Conservation (phyloP, 257 asterid species). For the Nicotiana knightiana region DNA sequence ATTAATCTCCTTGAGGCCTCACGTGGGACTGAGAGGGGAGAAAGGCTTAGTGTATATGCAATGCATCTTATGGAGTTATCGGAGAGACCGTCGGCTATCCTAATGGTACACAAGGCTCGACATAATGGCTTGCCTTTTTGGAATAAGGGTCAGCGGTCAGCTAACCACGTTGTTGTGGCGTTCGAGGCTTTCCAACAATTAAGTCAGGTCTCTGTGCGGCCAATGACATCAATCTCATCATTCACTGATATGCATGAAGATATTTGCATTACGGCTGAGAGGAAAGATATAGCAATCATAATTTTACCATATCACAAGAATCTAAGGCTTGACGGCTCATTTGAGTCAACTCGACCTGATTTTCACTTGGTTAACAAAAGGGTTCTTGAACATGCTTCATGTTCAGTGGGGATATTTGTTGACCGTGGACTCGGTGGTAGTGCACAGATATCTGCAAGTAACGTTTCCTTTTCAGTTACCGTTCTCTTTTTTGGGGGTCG, state of each 20-base stretch:
- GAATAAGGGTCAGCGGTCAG: constrained; percentile 25
- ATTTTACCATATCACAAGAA: constrained; percentile 48
- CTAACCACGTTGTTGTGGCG: constrained; percentile 43
- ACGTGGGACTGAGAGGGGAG: constrained; percentile 46
- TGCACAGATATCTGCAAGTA: constrained; percentile 47
- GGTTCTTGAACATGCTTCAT: constrained; percentile 45
- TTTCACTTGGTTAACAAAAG: constrained; percentile 30
- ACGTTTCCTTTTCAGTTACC: constrained; percentile 32
- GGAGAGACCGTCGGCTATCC: constrained; percentile 52
- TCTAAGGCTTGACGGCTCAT: constrained; percentile 36
- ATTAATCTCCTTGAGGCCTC: constrained; percentile 56
- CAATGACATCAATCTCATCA: constrained; percentile 47
- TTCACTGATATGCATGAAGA: constrained; percentile 51
- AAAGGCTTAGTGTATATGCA: constrained; percentile 41
- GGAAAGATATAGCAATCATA: constrained; percentile 36
- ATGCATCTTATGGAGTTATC: constrained; percentile 60
- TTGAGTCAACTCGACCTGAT: constrained; percentile 44
- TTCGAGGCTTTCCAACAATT: constrained; percentile 48
- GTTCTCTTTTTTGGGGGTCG: constrained; percentile 46
- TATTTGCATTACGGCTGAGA: constrained; percentile 30
- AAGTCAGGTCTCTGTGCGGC: constrained; percentile 39
- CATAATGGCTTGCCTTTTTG: constrained; percentile 40
- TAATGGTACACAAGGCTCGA: constrained; percentile 56
- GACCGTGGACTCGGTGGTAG: constrained; percentile 62
- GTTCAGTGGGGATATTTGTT: constrained; percentile 47